phyloP scores from a whole-genome alignment of 768 basidiomycete genomes.

The Hebeloma cylindrosporum region DNA sequence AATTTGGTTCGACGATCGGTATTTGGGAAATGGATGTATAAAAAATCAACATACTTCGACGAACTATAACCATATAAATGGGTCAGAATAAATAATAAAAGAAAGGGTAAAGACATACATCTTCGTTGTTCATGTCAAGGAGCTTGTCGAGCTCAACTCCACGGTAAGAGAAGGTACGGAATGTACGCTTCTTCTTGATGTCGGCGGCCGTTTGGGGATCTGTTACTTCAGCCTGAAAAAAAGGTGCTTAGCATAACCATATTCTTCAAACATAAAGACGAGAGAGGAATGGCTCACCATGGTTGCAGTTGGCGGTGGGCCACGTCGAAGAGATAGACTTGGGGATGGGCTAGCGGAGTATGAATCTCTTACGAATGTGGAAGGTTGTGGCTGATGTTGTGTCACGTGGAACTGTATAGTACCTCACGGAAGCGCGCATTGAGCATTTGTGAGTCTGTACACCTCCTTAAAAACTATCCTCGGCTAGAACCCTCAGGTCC shows the following conservation, averaged over 20 bases:
- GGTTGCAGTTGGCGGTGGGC: conserved; percentile 38
- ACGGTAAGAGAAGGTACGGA: conserved; percentile 98
- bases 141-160: conserved; percentile 98
- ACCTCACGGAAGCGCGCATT: conserved; percentile 23
- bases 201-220: conserved; percentile 94
- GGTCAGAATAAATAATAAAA: not conserved
- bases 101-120: conserved; percentile 53
- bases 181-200: conserved; percentile 97
- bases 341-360: conserved; percentile 30
- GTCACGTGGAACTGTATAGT: conserved; percentile 66
- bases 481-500: conserved; percentile 94
- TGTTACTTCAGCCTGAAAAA: conserved; percentile 80
- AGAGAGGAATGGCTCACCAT: conserved; percentile 45
- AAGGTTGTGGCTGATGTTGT: conserved; percentile 40
- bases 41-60: conserved; percentile 59
- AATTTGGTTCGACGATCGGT: not conserved
- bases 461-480: conserved; percentile 38
- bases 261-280: conserved; percentile 8
- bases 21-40: not conserved
- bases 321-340: conserved; percentile 38
- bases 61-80: conserved; percentile 45
- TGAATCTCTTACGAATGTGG: conserved; percentile 26
- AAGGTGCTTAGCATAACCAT: conserved; percentile 14
- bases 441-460: conserved; percentile 17
- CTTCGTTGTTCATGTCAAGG: conserved; percentile 93